These are phyloP conservation scores for Melampsora larici-populina DNA, from an alignment of 1,284 basidiomycete species.

Conservation along the genomic window DNA sequence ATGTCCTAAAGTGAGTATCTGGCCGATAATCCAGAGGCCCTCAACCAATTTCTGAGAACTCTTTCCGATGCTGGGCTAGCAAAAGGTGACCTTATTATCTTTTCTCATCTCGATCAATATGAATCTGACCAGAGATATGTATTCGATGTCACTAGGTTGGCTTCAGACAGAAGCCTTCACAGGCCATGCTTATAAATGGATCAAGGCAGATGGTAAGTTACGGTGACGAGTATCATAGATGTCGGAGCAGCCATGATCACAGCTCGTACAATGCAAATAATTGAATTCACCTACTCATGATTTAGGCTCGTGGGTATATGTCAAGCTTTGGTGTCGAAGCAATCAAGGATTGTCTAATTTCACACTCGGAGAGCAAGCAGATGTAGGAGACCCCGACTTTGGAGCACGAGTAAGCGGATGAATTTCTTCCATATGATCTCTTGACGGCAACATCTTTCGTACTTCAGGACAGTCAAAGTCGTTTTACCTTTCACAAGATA, in stretches of 20 bases:
- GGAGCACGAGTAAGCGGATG: slow-evolving; percentile 11
- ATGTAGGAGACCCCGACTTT: slow-evolving; percentile 4
- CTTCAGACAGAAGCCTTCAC: slow-evolving; percentile 25
- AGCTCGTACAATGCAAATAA: neutral
- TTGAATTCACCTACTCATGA: neutral
- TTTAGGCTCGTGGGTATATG: slow-evolving; percentile 38
- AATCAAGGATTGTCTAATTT: slow-evolving; percentile 22
- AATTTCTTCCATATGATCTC: neutral
- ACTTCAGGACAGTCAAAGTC: neutral
- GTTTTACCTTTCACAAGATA: neutral
- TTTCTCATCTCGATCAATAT: too few relatives aligned
- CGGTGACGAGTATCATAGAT: neutral
- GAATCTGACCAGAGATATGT: too few relatives aligned
- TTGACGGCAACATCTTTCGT: neutral
- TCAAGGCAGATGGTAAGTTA: slow-evolving; percentile 25
- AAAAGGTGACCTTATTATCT: neutral
- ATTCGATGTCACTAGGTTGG: slow-evolving; percentile 18
- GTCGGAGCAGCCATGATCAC: neutral
- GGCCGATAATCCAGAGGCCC: slow-evolving; percentile 29
- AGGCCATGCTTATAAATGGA: slow-evolving; percentile 27
- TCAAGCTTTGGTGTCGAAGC: slow-evolving; percentile 16
- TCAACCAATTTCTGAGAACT: slow-evolving; percentile 26
- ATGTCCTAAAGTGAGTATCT: slow-evolving; percentile 9
- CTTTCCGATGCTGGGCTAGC: slow-evolving; percentile 27
- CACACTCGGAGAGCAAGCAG: slow-evolving; percentile 9